Evolutionary conservation across 108 stramenopile genomes (phyloP).

Genomic region (Cafeteria roenbergensis): DNA sequence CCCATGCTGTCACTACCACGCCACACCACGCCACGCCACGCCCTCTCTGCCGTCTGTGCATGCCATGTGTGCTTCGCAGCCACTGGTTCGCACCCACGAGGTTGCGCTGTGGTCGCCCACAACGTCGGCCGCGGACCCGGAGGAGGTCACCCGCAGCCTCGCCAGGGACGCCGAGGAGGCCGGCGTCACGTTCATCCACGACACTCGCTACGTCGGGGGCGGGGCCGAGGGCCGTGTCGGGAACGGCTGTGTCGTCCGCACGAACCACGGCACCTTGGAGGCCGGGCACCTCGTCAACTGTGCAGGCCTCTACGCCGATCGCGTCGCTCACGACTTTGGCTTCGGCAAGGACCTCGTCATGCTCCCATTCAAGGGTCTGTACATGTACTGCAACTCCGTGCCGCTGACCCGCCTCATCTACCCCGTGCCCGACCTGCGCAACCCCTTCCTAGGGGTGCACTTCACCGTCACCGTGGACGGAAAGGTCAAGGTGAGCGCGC

Average conservation of each 20-base stretch:
- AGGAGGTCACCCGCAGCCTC: neutral
- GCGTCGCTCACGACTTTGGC: neutral
- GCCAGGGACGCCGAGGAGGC: neutral
- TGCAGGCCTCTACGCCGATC: slow-evolving; percentile 7
- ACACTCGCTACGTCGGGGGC: no score
- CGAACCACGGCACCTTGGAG: no score
- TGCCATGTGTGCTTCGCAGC: no score
- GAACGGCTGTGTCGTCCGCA: no score
- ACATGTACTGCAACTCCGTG: neutral
- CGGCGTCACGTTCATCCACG: neutral
- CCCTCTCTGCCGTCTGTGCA: no score
- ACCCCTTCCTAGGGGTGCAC: slow-evolving; percentile 11
- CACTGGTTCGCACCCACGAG: neutral
- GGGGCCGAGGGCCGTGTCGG: no score
- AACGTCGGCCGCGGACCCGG: neutral
- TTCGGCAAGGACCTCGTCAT: neutral
- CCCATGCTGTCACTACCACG: no score
- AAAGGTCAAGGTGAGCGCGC: neutral
- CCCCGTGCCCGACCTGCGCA: neutral
- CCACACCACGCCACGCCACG: no score
- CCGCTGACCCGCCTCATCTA: neutral
- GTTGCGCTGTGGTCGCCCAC: neutral
- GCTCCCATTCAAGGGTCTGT: slow-evolving; percentile 10
- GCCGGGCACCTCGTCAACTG: slow-evolving; percentile 5
- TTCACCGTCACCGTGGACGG: slow-evolving; percentile 10